Conservation (phyloP, 31 red algal genomes). For the Asparagopsis taxiformis region DNA sequence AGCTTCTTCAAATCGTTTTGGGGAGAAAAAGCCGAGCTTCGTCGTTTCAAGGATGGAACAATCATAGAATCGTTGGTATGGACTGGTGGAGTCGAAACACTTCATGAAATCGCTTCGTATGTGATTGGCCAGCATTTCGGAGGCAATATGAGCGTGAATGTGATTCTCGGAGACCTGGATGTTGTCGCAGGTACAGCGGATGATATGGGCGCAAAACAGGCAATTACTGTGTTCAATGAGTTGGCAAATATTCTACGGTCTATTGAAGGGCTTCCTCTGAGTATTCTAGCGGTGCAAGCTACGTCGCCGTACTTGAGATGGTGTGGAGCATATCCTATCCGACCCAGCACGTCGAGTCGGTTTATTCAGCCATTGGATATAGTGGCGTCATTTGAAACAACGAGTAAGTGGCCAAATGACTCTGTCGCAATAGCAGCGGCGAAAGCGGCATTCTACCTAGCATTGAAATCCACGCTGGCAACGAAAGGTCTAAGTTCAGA, state of each 20-base stretch:
- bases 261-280: constrained; percentile 39
- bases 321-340: constrained; percentile 33
- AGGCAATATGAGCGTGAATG: neutral
- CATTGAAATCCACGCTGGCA: constrained; percentile 38
- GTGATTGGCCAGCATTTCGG: constrained; percentile 26
- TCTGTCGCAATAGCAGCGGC: constrained; percentile 45
- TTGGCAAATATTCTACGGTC: constrained; percentile 41
- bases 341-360: constrained; percentile 17
- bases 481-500: constrained; percentile 28
- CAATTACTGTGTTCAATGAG: constrained; percentile 55
- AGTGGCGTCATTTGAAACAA: constrained; percentile 44
- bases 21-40: constrained; percentile 35
- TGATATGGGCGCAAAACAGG: constrained; percentile 6
- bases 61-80: constrained; percentile 57
- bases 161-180: constrained; percentile 41
- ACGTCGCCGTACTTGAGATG: constrained; percentile 45
- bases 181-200: constrained; percentile 15
- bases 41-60: constrained; percentile 53
- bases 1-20: constrained; percentile 38
- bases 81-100: constrained; percentile 25
- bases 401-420: constrained; percentile 53
- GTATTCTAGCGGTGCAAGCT: constrained; percentile 47
- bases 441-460: constrained; percentile 55
- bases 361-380: constrained; percentile 46
- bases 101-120: constrained; percentile 37